Base-by-base conservation (phyloP, 352 stramenopile genomes). In the Pythium rishiriense region DNA sequence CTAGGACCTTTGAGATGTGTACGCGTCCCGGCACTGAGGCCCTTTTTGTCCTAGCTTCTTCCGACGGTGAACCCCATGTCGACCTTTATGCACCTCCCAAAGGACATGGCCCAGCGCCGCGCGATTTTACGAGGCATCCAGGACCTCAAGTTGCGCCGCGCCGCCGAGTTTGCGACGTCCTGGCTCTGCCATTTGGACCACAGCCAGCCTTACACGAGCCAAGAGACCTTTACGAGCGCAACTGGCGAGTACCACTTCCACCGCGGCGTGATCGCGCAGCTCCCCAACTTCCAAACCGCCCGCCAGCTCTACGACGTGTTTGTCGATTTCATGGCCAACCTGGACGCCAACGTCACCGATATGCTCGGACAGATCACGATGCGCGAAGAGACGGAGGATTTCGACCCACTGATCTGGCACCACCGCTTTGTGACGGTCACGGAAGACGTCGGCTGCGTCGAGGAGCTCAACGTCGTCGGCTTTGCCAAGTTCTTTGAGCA, bases 301-400 rank as follows among this genome's bases (percentile, higher is more conserved):
- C 63, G 62, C 9, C 66, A 82, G 41, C 73, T 87, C 7, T 84
- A 72, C 39, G 74, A 85, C 12, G 65, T 69, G 6, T 63, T 83
- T 15, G 58, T 75, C 19, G 69, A 67, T 11, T 81, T 76, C 57
- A 62, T 76, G 26, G 48, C 73, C 14, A 83, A 78, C 28, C 76
- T 87, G 63, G 75, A 88, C 57, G 85, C 84, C 58, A 79, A 41
- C 7, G 75, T 87, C 21, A 83, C 74, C 2, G 76, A 84, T 48
- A 61, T 63, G 21, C 46, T 88, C 9, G 76, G 76, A 11, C 55
- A 84, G 37, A 68, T 76, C 7, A 81, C 76, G 25, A 58, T 87
- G n/a, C 73, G 69, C 1, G 75, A 88, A 49, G 75, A 87, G 66
- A 71, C 75, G 19, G 73, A 83, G 15, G 64, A 75, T 21, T 54